These are phyloP conservation scores for Takashimella tepidaria DNA, from an alignment of 1,284 basidiomycete genomes.

Conservation along the genomic window DNA sequence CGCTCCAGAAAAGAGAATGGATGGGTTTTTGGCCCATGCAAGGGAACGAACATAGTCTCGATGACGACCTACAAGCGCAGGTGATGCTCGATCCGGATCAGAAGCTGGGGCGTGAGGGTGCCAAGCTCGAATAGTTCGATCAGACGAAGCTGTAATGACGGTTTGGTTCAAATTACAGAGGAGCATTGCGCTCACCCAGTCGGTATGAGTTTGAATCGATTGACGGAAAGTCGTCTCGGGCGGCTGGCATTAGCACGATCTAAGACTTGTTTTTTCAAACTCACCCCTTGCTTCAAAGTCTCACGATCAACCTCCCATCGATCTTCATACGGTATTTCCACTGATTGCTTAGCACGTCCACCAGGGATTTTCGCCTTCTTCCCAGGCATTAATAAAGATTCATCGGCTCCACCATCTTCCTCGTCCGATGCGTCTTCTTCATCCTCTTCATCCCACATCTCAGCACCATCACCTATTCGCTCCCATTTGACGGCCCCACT, in stretches of 20 bases:
- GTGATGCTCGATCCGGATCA: constrained; percentile 54
- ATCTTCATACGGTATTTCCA: constrained; percentile 59
- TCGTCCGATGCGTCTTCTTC: constrained; percentile 59
- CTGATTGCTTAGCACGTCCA: constrained; percentile 1
- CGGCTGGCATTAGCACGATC: constrained; percentile 11
- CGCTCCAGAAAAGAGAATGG: constrained; percentile 87
- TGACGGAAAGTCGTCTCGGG: constrained; percentile 61
- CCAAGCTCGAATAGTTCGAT: constrained; percentile 93
- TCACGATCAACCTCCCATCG: constrained; percentile 70
- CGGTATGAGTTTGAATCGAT: constrained; percentile 76
- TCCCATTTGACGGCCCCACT: constrained; percentile 32
- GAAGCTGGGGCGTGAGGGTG: constrained; percentile 62
- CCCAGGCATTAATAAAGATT: neutral
- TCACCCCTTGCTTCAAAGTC: constrained; percentile 20
- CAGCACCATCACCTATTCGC: constrained; percentile 42
- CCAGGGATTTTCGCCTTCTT: constrained; percentile 7
- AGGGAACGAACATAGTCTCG: constrained; percentile 88
- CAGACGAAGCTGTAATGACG: constrained; percentile 90
- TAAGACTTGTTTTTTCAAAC: neutral
- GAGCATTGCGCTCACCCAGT: constrained; percentile 95
- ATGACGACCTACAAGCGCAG: constrained; percentile 74
- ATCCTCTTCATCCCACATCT: constrained; percentile 63
- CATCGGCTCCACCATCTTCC: constrained; percentile 33
- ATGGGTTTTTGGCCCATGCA: constrained; percentile 67
- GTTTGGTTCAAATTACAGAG: constrained; percentile 92